phyloP scores from a whole-genome alignment of 306 rosid genomes.

The Amphicarpaea edgeworthii region DNA sequence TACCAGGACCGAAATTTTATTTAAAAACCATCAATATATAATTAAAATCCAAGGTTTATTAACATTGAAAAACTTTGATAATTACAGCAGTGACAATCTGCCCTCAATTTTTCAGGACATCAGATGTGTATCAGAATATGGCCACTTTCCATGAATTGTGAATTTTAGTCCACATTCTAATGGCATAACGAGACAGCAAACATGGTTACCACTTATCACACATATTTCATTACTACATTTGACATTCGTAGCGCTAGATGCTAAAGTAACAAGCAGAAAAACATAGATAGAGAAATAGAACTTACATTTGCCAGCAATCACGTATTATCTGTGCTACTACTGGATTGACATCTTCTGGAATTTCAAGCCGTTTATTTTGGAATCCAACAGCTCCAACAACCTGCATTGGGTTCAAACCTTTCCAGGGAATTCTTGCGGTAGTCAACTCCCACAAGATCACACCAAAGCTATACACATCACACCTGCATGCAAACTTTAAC shows the following conservation, averaged over 20 bases:
- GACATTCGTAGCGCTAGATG: not conserved
- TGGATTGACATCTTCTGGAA: constrained; percentile 86
- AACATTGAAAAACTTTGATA: not conserved
- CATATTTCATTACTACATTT: not conserved
- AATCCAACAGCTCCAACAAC: constrained; percentile 99
- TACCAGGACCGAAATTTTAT: not conserved
- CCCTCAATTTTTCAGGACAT: constrained; percentile 35
- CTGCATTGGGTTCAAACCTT: constrained; percentile 99
- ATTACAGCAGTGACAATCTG: constrained; percentile 15
- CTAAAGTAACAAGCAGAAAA: constrained; percentile 40
- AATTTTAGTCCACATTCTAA: constrained; percentile 27
- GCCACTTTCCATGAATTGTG: constrained; percentile 25
- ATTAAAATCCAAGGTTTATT: not conserved
- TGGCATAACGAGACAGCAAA: constrained; percentile 22
- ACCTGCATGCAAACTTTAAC: constrained; percentile 68
- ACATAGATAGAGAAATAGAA: constrained; percentile 1
- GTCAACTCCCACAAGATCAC: constrained; percentile 96
- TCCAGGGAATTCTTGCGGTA: constrained; percentile 83
- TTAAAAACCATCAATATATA: not conserved
- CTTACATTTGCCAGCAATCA: constrained; percentile 98
- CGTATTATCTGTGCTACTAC: constrained; percentile 77
- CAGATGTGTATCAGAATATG: constrained; percentile 25
- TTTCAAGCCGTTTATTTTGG: constrained; percentile 94
- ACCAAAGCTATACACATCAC: constrained; percentile 98
- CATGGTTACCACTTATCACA: constrained; percentile 12